Evolutionary conservation across 2,329 filamentous ascomycete species (phyloP), one percentile per base, ranked within the genome.

Genomic region (Hansfordia pulvinata): DNA sequence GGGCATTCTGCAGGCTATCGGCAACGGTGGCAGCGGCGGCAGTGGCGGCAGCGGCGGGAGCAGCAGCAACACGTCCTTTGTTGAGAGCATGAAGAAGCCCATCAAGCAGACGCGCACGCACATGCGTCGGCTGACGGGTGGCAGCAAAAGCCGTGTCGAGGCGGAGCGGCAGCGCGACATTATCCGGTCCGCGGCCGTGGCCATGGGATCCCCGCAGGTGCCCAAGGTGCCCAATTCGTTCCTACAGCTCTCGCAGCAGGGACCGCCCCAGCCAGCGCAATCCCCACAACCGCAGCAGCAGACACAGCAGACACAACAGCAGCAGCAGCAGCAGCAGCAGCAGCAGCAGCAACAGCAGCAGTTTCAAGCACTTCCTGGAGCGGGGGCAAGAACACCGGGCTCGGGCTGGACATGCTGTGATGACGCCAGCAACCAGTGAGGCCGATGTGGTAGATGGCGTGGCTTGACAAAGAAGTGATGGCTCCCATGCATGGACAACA

Each of bases 111-210:
- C 70, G 10, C 55, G 69, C 19, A 64, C 60, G 9, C 64, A 71
- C 7, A 67, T 78, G 56, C 55, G 74, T 6, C 55, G 74, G 28
- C 53, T 79, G 28, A 78, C 75, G 3, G 71, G 73, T 8, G 65
- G 68, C 20, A n/a, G n/a, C n/a, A 40, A 56, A 24, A 54, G 56
- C 2, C 45, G 54, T 10, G n/a, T n/a, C n/a, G 54, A 58, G 19
- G 48, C 48, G 12, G 38, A 53, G 23, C 42, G 47, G 15, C 47
- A 52, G 33, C 43, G 48, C 8, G 50, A 53, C 18, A 33, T 53
- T 9, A 52, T 53, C 39, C 45, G 50, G 10, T 41, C 46, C 12
- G 35, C 42, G 18, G 32, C 36, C 8, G 39, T 42, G 25, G 42
- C 44, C 23, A 38, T 54, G 20, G 53, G 52, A 10, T 44, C 49